phyloP scores from a whole-genome alignment of 1,284 basidiomycete species.

The Sporisorium graminicola region DNA sequence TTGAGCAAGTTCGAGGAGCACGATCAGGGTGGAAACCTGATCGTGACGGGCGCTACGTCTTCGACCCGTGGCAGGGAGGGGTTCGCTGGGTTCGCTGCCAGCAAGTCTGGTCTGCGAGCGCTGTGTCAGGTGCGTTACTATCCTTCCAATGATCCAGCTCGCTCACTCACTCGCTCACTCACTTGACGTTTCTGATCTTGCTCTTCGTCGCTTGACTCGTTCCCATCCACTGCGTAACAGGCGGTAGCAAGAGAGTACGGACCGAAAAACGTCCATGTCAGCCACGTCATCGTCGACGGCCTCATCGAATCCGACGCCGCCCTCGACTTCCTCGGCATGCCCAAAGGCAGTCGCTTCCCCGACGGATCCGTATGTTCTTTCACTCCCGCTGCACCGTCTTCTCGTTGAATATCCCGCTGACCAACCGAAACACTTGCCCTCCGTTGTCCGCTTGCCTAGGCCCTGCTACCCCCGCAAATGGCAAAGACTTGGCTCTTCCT shows the following conservation, averaged over 20 bases:
- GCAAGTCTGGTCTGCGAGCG: constrained; percentile 50
- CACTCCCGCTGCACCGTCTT: background rate
- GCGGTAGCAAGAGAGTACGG: constrained; percentile 56
- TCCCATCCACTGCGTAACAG: too few species aligned
- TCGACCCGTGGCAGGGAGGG: constrained; percentile 52
- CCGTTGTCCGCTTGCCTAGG: constrained; percentile 22
- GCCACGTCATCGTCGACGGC: constrained; percentile 60
- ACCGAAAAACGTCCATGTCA: constrained; percentile 51
- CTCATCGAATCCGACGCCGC: constrained; percentile 57
- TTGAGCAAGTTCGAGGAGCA: constrained; percentile 35
- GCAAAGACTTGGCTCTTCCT: constrained; percentile 64
- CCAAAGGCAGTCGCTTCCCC: constrained; percentile 47
- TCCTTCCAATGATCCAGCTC: too few species aligned
- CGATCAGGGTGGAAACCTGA: constrained; percentile 43
- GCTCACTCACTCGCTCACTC: too few species aligned
- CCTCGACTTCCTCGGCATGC: constrained; percentile 45
- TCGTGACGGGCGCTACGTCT: constrained; percentile 60
- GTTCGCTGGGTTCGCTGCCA: constrained; percentile 59
- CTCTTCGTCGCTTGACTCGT: background rate
- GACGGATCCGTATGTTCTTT: constrained; percentile 39
- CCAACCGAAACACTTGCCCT: too few species aligned
- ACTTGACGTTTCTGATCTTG: background rate
- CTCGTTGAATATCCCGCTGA: too few species aligned
- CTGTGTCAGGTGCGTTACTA: constrained; percentile 48
- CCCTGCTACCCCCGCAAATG: constrained; percentile 53